Percentiles rank a stretch among this genome's conserved stretches.
These are phyloP conservation scores for Pharnaceum exiguum DNA, from an alignment of 148 eudicot species.

Conservation along the genomic window DNA sequence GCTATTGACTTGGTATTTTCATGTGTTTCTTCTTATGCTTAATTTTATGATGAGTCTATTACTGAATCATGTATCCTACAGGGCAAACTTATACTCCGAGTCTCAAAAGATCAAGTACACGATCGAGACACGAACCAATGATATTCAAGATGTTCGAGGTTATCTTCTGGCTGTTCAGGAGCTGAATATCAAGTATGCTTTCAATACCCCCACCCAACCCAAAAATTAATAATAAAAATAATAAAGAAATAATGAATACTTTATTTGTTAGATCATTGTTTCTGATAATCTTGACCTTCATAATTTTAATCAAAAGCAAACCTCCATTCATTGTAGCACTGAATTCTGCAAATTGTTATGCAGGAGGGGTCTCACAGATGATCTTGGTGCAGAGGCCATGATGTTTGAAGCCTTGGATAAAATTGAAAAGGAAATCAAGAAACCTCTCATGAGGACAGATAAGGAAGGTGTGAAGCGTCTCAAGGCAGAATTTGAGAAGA, in stretches of 20 bases:
- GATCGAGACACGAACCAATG: slow-evolving; percentile 57
- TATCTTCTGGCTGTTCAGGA: slow-evolving; percentile 72
- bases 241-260: too few relatives aligned
- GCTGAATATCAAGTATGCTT: slow-evolving; percentile 63
- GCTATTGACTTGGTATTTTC: not conserved
- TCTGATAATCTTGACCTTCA: not conserved
- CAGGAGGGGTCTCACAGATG: slow-evolving; percentile 90
- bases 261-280: not conserved
- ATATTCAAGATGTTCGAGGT: slow-evolving; percentile 75
- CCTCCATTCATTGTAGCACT: not conserved
- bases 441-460: slow-evolving; percentile 88
- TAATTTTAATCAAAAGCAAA: not conserved
- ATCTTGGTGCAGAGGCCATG: slow-evolving; percentile 85
- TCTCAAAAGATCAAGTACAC: slow-evolving; percentile 71
- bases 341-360: slow-evolving; percentile 10
- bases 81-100: slow-evolving; percentile 77
- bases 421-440: slow-evolving; percentile 76
- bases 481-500: slow-evolving; percentile 68
- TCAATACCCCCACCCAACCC: not conserved
- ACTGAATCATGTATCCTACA: slow-evolving; percentile 24
- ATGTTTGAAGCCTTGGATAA: slow-evolving; percentile 90
- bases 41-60: not conserved
- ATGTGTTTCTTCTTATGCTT: not conserved
- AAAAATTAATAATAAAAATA: too few relatives aligned
- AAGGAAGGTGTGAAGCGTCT: slow-evolving; percentile 70